Base-by-base conservation (phyloP, 305 asterid genomes). In the Withania somnifera region DNA sequence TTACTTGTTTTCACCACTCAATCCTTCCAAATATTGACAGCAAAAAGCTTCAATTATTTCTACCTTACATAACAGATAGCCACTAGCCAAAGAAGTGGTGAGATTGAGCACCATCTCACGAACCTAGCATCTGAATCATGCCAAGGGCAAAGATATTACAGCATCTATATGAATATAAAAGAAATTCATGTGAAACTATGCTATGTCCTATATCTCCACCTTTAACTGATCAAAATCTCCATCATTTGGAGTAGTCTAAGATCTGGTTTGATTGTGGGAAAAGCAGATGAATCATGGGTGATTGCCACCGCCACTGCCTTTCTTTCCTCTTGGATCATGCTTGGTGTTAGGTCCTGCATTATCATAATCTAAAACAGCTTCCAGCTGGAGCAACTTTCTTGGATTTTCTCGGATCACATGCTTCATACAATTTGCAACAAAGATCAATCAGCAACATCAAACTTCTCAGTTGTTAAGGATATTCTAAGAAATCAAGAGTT, bases 241-340 rank as follows among this genome's bases (percentile, higher is more conserved):
- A n/a, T 9, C 15, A 2, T 17, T 36, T 63, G 15, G 76, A 66
- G 50, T 34, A 66, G 28, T 36, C 20, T 10, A 66, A 8, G 2
- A 0, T 34, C 28, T 34, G 6, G 17, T 66, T 66, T 34, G 50
- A 66, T 34, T 34, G n/a, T n/a, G 1, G 28, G 76, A 66, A 34
- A 34, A 66, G 4, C 51, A 66, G 50, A 66, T 5, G 6, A 78
- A 54, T 85, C 79, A 89, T 42, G 91, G 91, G 63, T 54, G 79
- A 83, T 81, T 88, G 83, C 84, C 61, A 67, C 87, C 81, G 7
- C 88, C 87, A 30, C 89, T 86, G 6, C 91, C 90, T 80, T 20
- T 89, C 89, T 50, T 90, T 67, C 92, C 93, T 85, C 88, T 86
- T 11, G 93, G 89, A 15, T 90, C 92, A 76, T 91, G 94, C 87